Base-by-base conservation (phyloP, 2,329 filamentous ascomycete genomes). In the Penicillium glabrum region DNA sequence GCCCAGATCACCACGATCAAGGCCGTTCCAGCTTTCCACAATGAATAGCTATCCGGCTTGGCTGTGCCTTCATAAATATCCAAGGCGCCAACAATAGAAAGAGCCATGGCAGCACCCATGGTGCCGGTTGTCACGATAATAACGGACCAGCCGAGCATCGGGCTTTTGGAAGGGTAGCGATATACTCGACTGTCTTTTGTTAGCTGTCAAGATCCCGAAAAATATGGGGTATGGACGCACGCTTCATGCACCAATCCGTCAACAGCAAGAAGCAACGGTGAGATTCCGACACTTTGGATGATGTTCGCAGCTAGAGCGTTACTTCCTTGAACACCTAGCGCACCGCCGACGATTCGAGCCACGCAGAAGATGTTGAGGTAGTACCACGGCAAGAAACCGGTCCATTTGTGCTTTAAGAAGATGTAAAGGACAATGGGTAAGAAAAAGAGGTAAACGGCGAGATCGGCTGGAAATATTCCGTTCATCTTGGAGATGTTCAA, bases 181-280 rank as follows among this genome's bases (percentile, higher is more conserved):
- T 26, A 50, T 6, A 11, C 23, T 19, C 47, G 47, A 26, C 47
- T 50, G 4, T 26, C 1, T 14, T 37, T 19, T 46, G 26, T 46
- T 29, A 46, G 45, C 21, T 29, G 16, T 7, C 5, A 6, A 10
- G 11, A 19, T 23, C 31, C 13, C 5, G 10, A 31, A 33, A 31
- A 33, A 1, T 1, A 8, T 23, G 21, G 27, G 2, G 16, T 24
- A 37, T 35, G n/a, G n/a, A 50, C 47, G 10, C 33, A 57, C 55
- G 35, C 55, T 53, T 57, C 55, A 29, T 57, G 55, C 7, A 48
- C 43, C 21, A 57, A 41, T 19, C 55, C 55, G 6, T 53, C 55
- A 4, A 45, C 31, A 2, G 27, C 46, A 1, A 57, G 55, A 41
- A 57, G 23, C 13, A 57, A 35, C 14, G 51, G 55, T 14, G 51